Evolutionary conservation across 2,329 filamentous ascomycete genomes (phyloP), one percentile per base, ranked within the genome.

Genomic region (Aspergillus unguis): DNA sequence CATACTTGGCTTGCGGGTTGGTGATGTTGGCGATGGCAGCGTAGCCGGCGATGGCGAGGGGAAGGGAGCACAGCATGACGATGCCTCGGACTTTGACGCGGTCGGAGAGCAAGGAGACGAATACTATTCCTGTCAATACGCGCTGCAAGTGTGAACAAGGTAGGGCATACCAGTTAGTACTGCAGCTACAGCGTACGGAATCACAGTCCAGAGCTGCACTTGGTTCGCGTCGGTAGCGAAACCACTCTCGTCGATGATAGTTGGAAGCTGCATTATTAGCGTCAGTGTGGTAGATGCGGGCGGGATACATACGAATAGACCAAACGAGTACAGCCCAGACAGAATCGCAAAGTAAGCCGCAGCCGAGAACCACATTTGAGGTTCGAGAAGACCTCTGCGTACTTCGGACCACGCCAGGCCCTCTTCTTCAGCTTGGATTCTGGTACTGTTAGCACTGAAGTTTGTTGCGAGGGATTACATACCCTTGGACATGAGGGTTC

Each of bases 31-130:
- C 81, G 50, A 87, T 86, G 6, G 80, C 80, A 0, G 78, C 84
- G 58, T 87, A 87, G 11, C 85, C 85, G 17, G 80, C 73, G 49
- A 88, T 86, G 26, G 85, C 82, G 44, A 87, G 73, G 6, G 83
- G 83, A 0, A 87, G 73, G 0, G 81, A 82, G 65, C 75, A 77
- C 3, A 87, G 77, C 81, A 87, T 86, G 36, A 87, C 68, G 1
- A 80, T 68, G 1, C 84, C 84, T 38, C 84, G 78, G 2, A 85
- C 71, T 29, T 78, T 78, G 50, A 85, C 70, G n/a, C 75, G 77
- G 61, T 87, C 84, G 0, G 84, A 86, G 6, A 84, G 27, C 36
- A 85, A 71, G 25, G 84, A 81, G 32, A 70, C 63, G 7, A 69
- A 27, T 4, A 67, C 65, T 63, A 6, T 3, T 5, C 43, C 17